Evolutionary conservation across 257 asterid genomes (phyloP).

Genomic region (Ilex asprella): DNA sequence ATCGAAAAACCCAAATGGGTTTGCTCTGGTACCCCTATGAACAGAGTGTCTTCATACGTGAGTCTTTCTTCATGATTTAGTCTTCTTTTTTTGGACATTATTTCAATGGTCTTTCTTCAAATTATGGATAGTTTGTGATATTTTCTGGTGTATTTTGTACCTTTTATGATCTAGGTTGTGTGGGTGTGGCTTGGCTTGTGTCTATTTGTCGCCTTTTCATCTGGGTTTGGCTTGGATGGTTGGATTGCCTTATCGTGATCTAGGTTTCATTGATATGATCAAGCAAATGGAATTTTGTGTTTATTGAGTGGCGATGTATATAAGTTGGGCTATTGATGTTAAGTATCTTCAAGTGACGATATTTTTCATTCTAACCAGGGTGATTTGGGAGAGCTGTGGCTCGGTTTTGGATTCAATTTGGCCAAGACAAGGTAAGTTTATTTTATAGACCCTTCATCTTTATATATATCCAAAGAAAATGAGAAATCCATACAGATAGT

Average conservation of each 20-base stretch:
- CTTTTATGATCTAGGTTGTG: slow-evolving; percentile 29
- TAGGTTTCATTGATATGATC: slow-evolving; percentile 20
- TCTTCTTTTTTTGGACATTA: slow-evolving; percentile 4
- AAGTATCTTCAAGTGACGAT: no score
- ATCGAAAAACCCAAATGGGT: no score
- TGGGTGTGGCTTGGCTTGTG: slow-evolving; percentile 10
- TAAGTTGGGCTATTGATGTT: no score
- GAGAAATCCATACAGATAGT: no score
- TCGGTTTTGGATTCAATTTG: no score
- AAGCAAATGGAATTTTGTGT: slow-evolving; percentile 12
- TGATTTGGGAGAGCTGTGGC: no score
- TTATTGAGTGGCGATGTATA: neutral
- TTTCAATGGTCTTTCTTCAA: neutral
- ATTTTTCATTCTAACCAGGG: no score
- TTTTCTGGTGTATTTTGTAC: neutral
- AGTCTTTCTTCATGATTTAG: slow-evolving; percentile 6
- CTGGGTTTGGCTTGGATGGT: slow-evolving; percentile 14
- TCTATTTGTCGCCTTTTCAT: neutral
- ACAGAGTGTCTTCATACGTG: slow-evolving; percentile 99
- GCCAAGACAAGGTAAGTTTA: no score
- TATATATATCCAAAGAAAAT: no score
- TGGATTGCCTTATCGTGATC: slow-evolving; percentile 17
- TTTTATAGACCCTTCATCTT: no score
- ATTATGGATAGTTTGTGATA: neutral
- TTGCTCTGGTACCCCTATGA: no score